phyloP scores from a whole-genome alignment of 148 eudicot genomes.

The Oxyria digyna region DNA sequence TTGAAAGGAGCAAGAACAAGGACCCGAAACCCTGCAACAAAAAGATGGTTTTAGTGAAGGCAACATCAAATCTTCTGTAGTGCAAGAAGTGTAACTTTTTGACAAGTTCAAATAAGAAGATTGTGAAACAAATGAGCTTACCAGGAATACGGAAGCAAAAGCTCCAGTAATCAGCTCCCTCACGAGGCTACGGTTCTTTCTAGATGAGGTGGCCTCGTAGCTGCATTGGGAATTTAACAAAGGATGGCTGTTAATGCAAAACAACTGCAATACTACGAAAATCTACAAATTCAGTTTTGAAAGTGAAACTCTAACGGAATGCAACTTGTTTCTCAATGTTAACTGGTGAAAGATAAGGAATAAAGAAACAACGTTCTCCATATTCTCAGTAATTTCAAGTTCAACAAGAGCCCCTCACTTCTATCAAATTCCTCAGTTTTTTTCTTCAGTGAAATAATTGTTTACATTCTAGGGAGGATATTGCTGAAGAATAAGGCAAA shows the following conservation, averaged over 20 bases:
- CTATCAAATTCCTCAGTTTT: neutral
- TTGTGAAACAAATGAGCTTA: slow-evolving; percentile 10
- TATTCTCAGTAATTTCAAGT: neutral
- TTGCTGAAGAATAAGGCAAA: neutral
- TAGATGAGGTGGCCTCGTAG: slow-evolving; percentile 88
- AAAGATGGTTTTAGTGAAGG: neutral
- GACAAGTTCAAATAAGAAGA: neutral
- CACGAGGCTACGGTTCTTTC: slow-evolving; percentile 77
- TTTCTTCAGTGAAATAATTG: too few species aligned
- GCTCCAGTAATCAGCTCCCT: slow-evolving; percentile 82
- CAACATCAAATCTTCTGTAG: neutral
- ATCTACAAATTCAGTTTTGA: neutral
- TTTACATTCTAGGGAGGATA: neutral
- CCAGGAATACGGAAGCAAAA: slow-evolving; percentile 90
- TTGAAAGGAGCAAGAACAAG: slow-evolving; percentile 78
- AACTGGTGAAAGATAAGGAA: too few species aligned
- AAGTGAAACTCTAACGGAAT: neutral
- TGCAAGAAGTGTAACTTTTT: neutral
- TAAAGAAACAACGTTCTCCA: neutral
- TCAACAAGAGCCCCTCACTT: neutral
- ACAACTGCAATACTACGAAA: neutral
- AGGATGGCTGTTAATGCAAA: neutral
- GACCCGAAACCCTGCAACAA: slow-evolving; percentile 92
- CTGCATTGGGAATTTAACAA: slow-evolving; percentile 25
- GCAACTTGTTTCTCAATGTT: neutral